Percentiles rank a stretch among this genome's conserved stretches.
phyloP scores from a whole-genome alignment of 1,139 yeast species.

The Protomyces pachydermus region DNA sequence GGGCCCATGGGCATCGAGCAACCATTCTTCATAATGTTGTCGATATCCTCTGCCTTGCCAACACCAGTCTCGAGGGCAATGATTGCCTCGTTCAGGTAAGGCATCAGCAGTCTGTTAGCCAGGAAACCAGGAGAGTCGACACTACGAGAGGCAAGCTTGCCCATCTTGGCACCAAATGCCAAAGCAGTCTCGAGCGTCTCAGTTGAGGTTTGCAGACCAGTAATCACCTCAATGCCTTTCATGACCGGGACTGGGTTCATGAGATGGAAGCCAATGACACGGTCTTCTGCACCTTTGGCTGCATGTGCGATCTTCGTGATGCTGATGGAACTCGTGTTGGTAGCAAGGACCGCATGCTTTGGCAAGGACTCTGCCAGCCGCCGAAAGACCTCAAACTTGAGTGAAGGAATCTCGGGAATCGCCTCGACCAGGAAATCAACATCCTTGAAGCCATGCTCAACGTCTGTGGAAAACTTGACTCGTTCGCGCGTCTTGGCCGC shows the following conservation, averaged over 20 bases:
- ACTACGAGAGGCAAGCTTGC: conserved; percentile 42
- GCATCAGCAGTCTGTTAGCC: conserved; percentile 45
- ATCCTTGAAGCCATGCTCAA: conserved; percentile 33
- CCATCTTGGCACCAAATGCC: conserved; percentile 40
- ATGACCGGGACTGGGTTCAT: conserved; percentile 49
- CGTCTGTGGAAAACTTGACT: conserved; percentile 36
- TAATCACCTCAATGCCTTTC: conserved; percentile 46
- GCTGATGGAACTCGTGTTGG: conserved; percentile 46
- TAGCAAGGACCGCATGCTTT: conserved; percentile 41
- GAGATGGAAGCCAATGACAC: conserved; percentile 46
- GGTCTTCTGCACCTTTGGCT: conserved; percentile 42
- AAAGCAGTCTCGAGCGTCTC: conserved; percentile 40
- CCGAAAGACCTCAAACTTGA: conserved; percentile 41
- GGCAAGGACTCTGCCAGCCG: conserved; percentile 39
- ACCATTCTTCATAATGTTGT: conserved; percentile 46
- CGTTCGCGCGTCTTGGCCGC: conserved; percentile 38
- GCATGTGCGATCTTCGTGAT: conserved; percentile 45
- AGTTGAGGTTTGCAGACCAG: conserved; percentile 43
- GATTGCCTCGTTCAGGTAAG: conserved; percentile 46
- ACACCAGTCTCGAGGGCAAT: conserved; percentile 45
- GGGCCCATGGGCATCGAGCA: conserved; percentile 51
- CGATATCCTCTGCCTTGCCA: conserved; percentile 44
- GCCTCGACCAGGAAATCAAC: conserved; percentile 46
- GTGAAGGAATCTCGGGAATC: conserved; percentile 43
- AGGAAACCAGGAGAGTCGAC: conserved; percentile 45